Base-by-base conservation (phyloP, 2,329 filamentous ascomycete species). In the Amesomyces nigricolor region DNA sequence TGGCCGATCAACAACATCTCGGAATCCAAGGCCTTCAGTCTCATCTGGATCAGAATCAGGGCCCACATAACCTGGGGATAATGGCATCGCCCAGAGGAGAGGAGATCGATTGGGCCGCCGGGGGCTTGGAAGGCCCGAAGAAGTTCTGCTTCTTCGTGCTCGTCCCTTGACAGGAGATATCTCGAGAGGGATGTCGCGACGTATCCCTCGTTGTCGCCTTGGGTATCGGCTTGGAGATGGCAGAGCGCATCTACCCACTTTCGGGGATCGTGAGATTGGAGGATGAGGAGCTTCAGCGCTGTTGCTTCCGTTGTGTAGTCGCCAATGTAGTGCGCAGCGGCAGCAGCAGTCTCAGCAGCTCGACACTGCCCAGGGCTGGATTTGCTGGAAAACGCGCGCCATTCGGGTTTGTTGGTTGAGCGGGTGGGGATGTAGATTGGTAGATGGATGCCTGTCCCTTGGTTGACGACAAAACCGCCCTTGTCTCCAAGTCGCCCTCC, bases 141-240 rank as follows among this genome's bases (percentile, higher is more conserved):
- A 10, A 55, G 45, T 3, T 19, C 16, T 3, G 44, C 45, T 55
- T 50, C 48, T 3, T 61, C 55, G 8, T 30, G 32, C 5, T 8
- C 29, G 3, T 44, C 47, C 6, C 14, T 46, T 6, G 47, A 29
- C 4, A 53, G 29, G 4, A 61, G 47, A 38, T 60, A 62, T 10
- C 38, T 60, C 3, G 60, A 62, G 4, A 63, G 19, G 39, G 53
- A 59, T 2, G 62, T 63, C 4, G 47, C 30, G 2, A 62, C 35
- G 39, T 54, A 61, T 5, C 60, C 58, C 29, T 60, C 56, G 14
- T n/a, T 60, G 42, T 63, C 62, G 10, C 55, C 57, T 47, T 61
- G 62, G 2, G 17, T 39, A 6, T 60, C 53, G 1, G 56, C 26
- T 37, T 63, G 62, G 3, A 62, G 42, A 5, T 13, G 35, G 5